Conservation (phyloP, 1,139 yeast species). For the Yamadazyma triangularis region DNA sequence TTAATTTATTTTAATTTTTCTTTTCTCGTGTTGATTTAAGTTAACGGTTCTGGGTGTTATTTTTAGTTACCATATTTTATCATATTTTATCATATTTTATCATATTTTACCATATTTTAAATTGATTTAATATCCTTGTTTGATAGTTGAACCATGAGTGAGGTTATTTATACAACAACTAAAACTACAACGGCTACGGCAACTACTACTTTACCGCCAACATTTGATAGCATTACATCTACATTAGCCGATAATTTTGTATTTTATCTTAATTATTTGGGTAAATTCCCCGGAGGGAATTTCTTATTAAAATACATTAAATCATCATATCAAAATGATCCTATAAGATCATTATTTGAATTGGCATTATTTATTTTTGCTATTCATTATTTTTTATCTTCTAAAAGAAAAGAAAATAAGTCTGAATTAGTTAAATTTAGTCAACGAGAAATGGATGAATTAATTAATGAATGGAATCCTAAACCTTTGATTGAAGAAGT, state of each 20-base stretch:
- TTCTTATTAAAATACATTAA: conserved; percentile 71
- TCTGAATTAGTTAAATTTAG: conserved; percentile 64
- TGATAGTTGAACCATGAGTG: too few species aligned
- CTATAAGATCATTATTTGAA: conserved; percentile 83
- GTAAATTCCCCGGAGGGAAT: conserved; percentile 73
- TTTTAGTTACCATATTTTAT: too few species aligned
- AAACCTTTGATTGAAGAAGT: conserved; percentile 67
- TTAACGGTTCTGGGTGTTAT: too few species aligned
- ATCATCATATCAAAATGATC: conserved; percentile 93
- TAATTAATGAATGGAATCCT: conserved; percentile 89
- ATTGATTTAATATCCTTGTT: too few species aligned
- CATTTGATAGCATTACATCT: conserved; percentile 34
- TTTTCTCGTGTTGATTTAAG: too few species aligned
- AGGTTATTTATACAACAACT: conserved; percentile 14
- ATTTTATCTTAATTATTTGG: conserved; percentile 31
- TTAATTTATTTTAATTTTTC: too few species aligned
- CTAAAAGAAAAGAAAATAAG: conserved; percentile 77
- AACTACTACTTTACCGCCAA: conserved; percentile 31
- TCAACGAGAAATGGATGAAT: conserved; percentile 70
- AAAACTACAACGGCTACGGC: conserved; percentile 23
- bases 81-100: too few species aligned
- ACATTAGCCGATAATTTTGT: conserved; percentile 34
- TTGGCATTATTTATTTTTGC: conserved; percentile 78
- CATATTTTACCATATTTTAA: too few species aligned
- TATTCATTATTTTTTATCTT: conserved; percentile 73